Percentiles rank a stretch among this genome's conserved stretches.
Conservation (phyloP, 768 basidiomycete genomes). For the Suillus lakei region DNA sequence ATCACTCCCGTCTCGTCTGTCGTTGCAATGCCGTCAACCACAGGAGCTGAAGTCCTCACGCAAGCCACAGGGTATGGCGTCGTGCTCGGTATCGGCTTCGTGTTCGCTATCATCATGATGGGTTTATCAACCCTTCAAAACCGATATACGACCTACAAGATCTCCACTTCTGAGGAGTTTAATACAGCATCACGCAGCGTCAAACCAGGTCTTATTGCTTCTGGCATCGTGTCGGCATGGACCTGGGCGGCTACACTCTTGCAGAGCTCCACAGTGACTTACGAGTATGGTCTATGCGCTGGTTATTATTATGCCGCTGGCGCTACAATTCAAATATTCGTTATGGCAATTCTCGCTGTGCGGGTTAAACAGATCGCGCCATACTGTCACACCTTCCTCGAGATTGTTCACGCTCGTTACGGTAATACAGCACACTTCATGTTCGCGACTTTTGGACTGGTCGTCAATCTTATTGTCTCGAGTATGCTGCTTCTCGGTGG, state of each 20-base stretch:
- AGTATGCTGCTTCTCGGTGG: slow-evolving; percentile 43
- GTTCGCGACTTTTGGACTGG: slow-evolving; percentile 29
- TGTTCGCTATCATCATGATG: slow-evolving; percentile 34
- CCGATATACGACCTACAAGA: slow-evolving; percentile 31
- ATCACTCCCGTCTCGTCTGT: slow-evolving; percentile 1
- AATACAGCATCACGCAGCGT: slow-evolving; percentile 31
- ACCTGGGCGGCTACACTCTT: slow-evolving; percentile 37
- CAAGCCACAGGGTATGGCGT: slow-evolving; percentile 35
- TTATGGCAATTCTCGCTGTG: slow-evolving; percentile 30
- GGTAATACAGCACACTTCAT: slow-evolving; percentile 33
- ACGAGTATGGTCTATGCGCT: slow-evolving; percentile 29
- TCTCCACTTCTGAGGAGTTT: slow-evolving; percentile 32
- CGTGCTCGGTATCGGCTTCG: slow-evolving; percentile 34
- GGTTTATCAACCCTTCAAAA: slow-evolving; percentile 31
- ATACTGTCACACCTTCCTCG: slow-evolving; percentile 40
- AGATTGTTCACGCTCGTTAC: slow-evolving; percentile 38
- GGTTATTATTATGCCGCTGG: slow-evolving; percentile 35
- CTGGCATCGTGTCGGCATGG: slow-evolving; percentile 32
- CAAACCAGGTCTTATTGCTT: slow-evolving; percentile 23
- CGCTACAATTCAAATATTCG: slow-evolving; percentile 32
- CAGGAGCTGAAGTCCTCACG: slow-evolving; percentile 22
- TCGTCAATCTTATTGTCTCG: slow-evolving; percentile 37
- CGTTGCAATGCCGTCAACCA: slow-evolving; percentile 15
- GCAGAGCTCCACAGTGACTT: slow-evolving; percentile 35
- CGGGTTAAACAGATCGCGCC: slow-evolving; percentile 40